A percentile compares a stretch with the other conserved stretches of the same genome.
These are phyloP conservation scores for Umbelopsis ramanniana DNA, from an alignment of 192 early-diverging fungal genomes.

Conservation along the genomic window DNA sequence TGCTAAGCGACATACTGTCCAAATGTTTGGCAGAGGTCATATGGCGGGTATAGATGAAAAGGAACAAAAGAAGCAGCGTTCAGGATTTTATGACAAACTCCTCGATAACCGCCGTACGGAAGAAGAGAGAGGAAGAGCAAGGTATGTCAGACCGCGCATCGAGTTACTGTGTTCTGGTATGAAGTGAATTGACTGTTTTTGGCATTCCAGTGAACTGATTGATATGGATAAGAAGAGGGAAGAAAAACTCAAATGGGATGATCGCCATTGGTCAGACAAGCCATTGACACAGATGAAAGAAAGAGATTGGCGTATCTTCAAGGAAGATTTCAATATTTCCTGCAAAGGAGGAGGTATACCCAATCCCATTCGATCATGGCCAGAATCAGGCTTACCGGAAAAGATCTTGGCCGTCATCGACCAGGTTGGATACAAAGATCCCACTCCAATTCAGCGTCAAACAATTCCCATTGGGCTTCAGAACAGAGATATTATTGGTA, in stretches of 20 bases:
- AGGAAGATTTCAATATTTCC: slow-evolving; percentile 96
- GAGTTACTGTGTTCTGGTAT: too few relatives aligned
- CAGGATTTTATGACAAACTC: slow-evolving; percentile 72
- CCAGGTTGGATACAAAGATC: slow-evolving; percentile 88
- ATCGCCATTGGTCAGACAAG: slow-evolving; percentile 96
- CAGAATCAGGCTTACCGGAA: slow-evolving; percentile 75
- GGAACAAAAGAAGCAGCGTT: slow-evolving; percentile 69
- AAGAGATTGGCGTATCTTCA: slow-evolving; percentile 99
- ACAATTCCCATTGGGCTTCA: slow-evolving; percentile 95
- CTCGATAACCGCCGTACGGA: slow-evolving; percentile 61
- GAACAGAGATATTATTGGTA: slow-evolving; percentile 87
- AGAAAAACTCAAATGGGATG: slow-evolving; percentile 77
- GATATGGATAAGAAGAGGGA: slow-evolving; percentile 69
- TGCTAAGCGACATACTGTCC: slow-evolving; percentile 65
- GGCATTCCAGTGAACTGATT: slow-evolving; percentile 48
- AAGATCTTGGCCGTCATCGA: slow-evolving; percentile 77
- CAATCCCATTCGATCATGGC: slow-evolving; percentile 87
- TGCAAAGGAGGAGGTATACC: slow-evolving; percentile 94
- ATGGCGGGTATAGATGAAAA: slow-evolving; percentile 85
- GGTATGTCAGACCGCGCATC: too few relatives aligned
- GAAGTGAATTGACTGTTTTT: too few relatives aligned
- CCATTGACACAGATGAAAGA: slow-evolving; percentile 89
- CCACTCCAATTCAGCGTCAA: slow-evolving; percentile 97
- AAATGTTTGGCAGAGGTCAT: slow-evolving; percentile 88
- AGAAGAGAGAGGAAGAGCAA: slow-evolving; percentile 65